Conservation (phyloP, 768 basidiomycete species). For the Collybia sp. region DNA sequence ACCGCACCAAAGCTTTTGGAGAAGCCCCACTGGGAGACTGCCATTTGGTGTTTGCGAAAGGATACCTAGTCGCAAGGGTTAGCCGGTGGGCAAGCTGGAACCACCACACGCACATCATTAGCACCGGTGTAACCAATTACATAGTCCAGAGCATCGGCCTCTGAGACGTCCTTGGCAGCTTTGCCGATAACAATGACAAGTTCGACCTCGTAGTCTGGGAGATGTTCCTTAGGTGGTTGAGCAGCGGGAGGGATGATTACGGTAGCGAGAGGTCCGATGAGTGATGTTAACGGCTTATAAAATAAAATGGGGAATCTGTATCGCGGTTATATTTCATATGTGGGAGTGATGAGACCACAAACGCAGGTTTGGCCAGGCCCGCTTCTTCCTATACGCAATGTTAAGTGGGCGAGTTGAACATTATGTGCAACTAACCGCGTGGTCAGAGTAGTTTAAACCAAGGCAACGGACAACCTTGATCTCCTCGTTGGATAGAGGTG, state of each 20-base stretch:
- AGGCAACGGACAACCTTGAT: conserved; percentile 71
- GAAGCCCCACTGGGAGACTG: conserved; percentile 82
- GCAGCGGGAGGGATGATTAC: conserved; percentile 63
- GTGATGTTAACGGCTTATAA: conserved; percentile 68
- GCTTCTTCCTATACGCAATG: conserved; percentile 51
- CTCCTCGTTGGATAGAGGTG: conserved; percentile 63
- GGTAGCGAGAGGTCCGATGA: conserved; percentile 67
- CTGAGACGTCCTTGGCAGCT: conserved; percentile 72
- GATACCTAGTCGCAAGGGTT: conserved; percentile 46
- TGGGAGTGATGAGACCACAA: conserved; percentile 13
- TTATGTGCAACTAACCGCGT: conserved; percentile 46
- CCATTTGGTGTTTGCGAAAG: conserved; percentile 79
- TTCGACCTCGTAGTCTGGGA: conserved; percentile 83
- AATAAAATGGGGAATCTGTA: conserved; percentile 68
- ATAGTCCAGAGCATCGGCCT: conserved; percentile 79
- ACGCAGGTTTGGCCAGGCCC: conserved; percentile 61
- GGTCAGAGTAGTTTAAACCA: conserved; percentile 81
- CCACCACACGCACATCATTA: conserved; percentile 53
- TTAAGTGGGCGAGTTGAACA: neutral
- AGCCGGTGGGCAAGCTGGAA: conserved; percentile 4
- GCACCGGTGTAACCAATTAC: conserved; percentile 80
- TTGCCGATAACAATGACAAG: conserved; percentile 82
- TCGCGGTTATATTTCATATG: neutral
- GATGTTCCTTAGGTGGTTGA: conserved; percentile 65
- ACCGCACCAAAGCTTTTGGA: conserved; percentile 78